Base-by-base conservation (phyloP, 371 early-diverging fungal species). In the Mortierella sp. region DNA sequence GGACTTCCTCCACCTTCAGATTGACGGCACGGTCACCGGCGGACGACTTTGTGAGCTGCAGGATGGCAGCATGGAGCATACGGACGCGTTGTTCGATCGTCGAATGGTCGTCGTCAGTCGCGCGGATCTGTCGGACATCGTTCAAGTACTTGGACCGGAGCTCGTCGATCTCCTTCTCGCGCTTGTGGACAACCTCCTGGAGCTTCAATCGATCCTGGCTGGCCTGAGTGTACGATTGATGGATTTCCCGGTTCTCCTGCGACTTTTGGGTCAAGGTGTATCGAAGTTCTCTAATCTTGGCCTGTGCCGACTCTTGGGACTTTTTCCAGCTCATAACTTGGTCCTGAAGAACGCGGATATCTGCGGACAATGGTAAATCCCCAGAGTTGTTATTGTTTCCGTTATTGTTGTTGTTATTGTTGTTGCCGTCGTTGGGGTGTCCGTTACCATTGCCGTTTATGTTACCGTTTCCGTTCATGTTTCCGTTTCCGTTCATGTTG, bases 121-220 rank as follows among this genome's bases (percentile, higher is more conserved):
- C 85, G 4, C 85, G 85, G 54, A 84, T 84, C 54, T 84, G 85
- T 65, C 85, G 81, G 35, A 84, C 85, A 43, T 84, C 85, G 29
- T 84, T 84, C 75, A 84, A 63, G 73, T 84, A 84, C 60, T 84
- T 84, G 10, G 81, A 81, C 16, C 85, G 78, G 46, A 84, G 65
- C 48, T 84, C 85, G 27, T 84, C 81, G 75, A 84, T 84, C 70
- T 84, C 85, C 81, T 84, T 84, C 18, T 84, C 85, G 32, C 85
- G 85, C 76, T 84, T 84, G 74, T 84, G 81, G 27, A 84, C 81
- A 70, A 81, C 49, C 49, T 84, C 85, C 75, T 84, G 85, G 21
- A 84, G 81, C 76, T 70, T 78, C 49, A 84, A 21, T 70, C 85
- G 85, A 65, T 84, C 85, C 79, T 81, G 81, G 21, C 79, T 76